A percentile compares a stretch with the other conserved stretches of the same genome.
These are phyloP conservation scores for Ogataea nakhonphanomensis DNA, from an alignment of 805 yeast genomes.

Conservation along the genomic window DNA sequence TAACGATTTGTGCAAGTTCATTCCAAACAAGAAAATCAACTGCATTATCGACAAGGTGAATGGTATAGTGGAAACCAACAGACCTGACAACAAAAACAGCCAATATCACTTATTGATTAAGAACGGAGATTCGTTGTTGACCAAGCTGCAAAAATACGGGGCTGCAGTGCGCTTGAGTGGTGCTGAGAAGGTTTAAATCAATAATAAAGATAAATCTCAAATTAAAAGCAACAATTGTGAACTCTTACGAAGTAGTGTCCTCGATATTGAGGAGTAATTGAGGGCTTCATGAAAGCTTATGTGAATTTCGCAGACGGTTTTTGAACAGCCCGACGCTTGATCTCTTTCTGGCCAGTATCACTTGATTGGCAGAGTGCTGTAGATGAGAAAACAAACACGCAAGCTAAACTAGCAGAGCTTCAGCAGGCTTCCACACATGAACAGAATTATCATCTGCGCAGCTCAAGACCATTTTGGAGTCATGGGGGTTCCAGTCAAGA, in stretches of 20 bases:
- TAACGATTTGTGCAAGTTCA: constrained; percentile 79
- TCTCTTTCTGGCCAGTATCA: too few species aligned
- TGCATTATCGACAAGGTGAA: constrained; percentile 95
- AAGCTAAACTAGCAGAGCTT: too few species aligned
- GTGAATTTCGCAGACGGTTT: too few species aligned
- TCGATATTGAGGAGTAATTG: too few species aligned
- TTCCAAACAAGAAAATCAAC: constrained; percentile 89
- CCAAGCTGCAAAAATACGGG: constrained; percentile 93
- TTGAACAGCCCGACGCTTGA: too few species aligned
- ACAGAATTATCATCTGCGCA: constrained; percentile 82
- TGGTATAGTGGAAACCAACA: constrained; percentile 91
- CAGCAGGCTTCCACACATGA: constrained; percentile 78
- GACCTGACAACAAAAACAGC: constrained; percentile 94
- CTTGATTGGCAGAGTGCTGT: too few species aligned
- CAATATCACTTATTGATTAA: constrained; percentile 86
- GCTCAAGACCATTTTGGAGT: constrained; percentile 66
- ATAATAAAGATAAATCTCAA: constrained; percentile 1
- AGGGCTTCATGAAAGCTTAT: too few species aligned
- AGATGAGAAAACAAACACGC: too few species aligned
- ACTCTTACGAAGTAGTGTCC: too few species aligned
- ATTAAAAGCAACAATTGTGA: too few species aligned
- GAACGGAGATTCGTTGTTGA: constrained; percentile 88
- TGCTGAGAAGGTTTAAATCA: constrained; percentile 57
- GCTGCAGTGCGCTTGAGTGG: constrained; percentile 97
- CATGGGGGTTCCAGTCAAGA: constrained; percentile 74